Evolutionary conservation across 495 filamentous ascomycete species (phyloP).

Genomic region (Echria macrotheca): DNA sequence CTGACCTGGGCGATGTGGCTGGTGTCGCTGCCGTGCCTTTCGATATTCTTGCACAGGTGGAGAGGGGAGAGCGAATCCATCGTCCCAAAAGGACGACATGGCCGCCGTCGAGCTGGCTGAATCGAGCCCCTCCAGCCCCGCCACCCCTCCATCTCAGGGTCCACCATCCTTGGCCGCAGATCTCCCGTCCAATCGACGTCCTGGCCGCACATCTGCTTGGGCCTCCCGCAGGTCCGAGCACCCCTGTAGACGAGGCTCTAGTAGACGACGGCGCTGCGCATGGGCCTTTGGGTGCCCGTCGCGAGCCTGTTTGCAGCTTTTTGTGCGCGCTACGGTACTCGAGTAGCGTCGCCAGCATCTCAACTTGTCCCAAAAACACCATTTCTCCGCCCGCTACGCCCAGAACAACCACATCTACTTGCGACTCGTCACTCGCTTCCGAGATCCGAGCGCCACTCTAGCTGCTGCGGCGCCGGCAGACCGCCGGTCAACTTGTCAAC

Average conservation of each 20-base stretch:
- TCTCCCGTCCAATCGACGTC: background rate
- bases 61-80: too few species aligned
- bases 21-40: too few species aligned
- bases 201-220: background rate
- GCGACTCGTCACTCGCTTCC: background rate
- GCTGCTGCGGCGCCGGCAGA: background rate
- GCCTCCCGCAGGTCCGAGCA: background rate
- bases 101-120: too few species aligned
- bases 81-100: too few species aligned
- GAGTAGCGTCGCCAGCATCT: too few species aligned
- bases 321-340: background rate
- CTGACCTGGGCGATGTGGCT: too few species aligned
- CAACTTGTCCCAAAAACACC: background rate
- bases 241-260: background rate
- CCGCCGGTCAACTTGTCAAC: background rate
- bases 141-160: background rate
- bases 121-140: background rate
- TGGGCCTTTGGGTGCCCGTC: background rate
- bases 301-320: too few species aligned
- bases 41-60: too few species aligned
- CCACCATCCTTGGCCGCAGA: background rate
- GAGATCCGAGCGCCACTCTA: constrained; percentile 10
- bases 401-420: background rate
- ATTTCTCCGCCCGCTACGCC: background rate
- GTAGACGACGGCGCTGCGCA: background rate